These are phyloP conservation scores for Pelargonium cotyledonis DNA, from an alignment of 441 rosid genomes.

Conservation along the genomic window DNA sequence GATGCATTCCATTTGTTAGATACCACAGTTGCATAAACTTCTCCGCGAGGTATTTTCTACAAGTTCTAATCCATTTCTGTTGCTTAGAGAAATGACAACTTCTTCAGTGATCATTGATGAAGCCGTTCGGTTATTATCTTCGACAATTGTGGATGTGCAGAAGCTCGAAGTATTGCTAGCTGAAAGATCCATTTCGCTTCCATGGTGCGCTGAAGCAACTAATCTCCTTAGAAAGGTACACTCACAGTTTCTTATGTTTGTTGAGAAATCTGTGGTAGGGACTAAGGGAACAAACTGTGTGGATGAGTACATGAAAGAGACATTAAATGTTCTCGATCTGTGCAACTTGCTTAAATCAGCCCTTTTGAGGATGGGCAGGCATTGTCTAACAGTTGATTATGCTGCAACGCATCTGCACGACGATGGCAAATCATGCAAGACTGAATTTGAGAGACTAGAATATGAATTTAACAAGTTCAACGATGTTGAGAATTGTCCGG, in stretches of 20 bases:
- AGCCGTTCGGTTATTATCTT: not conserved
- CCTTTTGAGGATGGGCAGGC: conserved; percentile 5
- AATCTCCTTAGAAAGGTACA: conserved; percentile 13
- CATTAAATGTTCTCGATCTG: conserved; percentile 7
- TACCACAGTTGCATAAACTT: no score
- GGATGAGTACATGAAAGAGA: conserved; percentile 16
- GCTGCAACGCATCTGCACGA: conserved; percentile 1
- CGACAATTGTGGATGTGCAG: not conserved
- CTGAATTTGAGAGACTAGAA: conserved; percentile 9
- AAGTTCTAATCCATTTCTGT: not conserved
- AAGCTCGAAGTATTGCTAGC: conserved; percentile 4
- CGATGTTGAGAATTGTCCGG: not conserved
- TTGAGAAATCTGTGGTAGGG: not conserved
- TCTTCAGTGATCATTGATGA: not conserved
- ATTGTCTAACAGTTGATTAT: conserved; percentile 1
- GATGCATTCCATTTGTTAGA: no score
- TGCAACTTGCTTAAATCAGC: conserved; percentile 10
- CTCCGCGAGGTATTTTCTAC: not conserved
- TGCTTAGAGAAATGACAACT: not conserved
- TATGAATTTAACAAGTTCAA: not conserved
- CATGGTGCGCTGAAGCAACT: conserved; percentile 8
- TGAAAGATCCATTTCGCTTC: conserved; percentile 2
- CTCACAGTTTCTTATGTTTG: not conserved
- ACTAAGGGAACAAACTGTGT: not conserved
- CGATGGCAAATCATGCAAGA: not conserved